These are phyloP conservation scores for Cichorium intybus DNA, from an alignment of 140 eudicot genomes.

Conservation along the genomic window DNA sequence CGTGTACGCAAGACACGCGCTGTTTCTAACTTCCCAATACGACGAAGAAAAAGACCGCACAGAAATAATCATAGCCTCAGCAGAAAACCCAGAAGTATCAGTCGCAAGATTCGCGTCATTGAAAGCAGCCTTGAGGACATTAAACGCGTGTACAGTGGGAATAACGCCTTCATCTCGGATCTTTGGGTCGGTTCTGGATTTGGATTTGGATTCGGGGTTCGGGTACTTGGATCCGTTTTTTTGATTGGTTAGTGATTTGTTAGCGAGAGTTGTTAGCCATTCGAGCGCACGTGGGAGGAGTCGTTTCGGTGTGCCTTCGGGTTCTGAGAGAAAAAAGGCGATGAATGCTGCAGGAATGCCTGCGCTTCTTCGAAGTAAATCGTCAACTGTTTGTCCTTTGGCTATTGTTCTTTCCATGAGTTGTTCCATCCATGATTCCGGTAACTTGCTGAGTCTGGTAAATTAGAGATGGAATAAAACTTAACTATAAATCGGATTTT, in stretches of 20 bases:
- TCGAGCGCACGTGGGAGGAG: conserved; percentile 87
- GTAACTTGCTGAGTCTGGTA: conserved; percentile 73
- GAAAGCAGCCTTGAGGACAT: conserved; percentile 86
- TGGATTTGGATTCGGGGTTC: neutral
- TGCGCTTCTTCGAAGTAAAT: conserved; percentile 95
- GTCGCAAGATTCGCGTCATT: conserved; percentile 94
- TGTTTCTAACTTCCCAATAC: conserved; percentile 90
- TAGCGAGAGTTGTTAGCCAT: conserved; percentile 75
- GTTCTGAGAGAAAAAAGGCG: conserved; percentile 96
- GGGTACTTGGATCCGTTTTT: conserved; percentile 22
- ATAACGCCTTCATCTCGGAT: conserved; percentile 91
- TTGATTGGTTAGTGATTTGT: conserved; percentile 47
- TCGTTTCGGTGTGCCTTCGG: conserved; percentile 93
- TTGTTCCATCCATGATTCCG: conserved; percentile 97
- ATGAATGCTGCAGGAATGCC: conserved; percentile 98
- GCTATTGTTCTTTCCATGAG: conserved; percentile 93
- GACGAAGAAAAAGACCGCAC: conserved; percentile 88
- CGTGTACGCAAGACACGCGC: conserved; percentile 86
- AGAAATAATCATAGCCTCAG: conserved; percentile 84
- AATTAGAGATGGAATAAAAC: neutral
- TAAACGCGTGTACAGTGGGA: conserved; percentile 97
- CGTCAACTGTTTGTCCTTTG: conserved; percentile 96
- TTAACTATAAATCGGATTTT: no score
- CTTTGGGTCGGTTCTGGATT: conserved; percentile 44
- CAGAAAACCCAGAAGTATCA: conserved; percentile 90